Percentiles rank a stretch among this genome's conserved stretches.
These are phyloP conservation scores for Gyrodon lividus DNA, from an alignment of 768 basidiomycete species.

Conservation along the genomic window DNA sequence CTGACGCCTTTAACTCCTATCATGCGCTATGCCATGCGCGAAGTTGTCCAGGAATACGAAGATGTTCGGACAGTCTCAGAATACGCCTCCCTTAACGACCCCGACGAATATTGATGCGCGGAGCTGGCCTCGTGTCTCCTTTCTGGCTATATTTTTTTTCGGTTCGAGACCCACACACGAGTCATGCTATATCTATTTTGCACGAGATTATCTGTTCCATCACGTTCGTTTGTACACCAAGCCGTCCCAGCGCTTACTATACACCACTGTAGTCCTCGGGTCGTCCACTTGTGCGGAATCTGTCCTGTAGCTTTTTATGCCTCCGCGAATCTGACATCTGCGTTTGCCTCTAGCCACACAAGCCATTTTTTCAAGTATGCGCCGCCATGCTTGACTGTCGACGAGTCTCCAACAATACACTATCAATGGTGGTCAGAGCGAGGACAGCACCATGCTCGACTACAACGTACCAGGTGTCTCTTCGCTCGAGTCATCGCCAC, in stretches of 20 bases:
- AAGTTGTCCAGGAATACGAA: slow-evolving; percentile 81
- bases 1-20: slow-evolving; percentile 76
- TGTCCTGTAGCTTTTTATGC: slow-evolving; percentile 20
- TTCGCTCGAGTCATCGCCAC: slow-evolving; percentile 93
- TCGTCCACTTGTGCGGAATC: background rate
- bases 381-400: slow-evolving; percentile 84
- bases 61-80: slow-evolving; percentile 73
- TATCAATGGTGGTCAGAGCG: slow-evolving; percentile 27
- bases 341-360: slow-evolving; percentile 83
- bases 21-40: slow-evolving; percentile 80
- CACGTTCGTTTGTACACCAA: slow-evolving; percentile 9
- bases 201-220: slow-evolving; percentile 8
- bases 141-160: background rate
- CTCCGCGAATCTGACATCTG: slow-evolving; percentile 87
- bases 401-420: slow-evolving; percentile 94
- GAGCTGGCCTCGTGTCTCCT: slow-evolving; percentile 5
- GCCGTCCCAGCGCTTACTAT: background rate
- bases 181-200: background rate
- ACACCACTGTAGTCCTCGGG: background rate
- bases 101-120: slow-evolving; percentile 61
- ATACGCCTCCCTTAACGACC: slow-evolving; percentile 68
- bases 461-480: slow-evolving; percentile 72
- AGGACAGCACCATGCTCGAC: background rate
- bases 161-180: background rate
- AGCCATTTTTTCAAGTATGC: slow-evolving; percentile 88